phyloP scores from a whole-genome alignment of 179 eudicot genomes.

The Beta macrorhiza region DNA sequence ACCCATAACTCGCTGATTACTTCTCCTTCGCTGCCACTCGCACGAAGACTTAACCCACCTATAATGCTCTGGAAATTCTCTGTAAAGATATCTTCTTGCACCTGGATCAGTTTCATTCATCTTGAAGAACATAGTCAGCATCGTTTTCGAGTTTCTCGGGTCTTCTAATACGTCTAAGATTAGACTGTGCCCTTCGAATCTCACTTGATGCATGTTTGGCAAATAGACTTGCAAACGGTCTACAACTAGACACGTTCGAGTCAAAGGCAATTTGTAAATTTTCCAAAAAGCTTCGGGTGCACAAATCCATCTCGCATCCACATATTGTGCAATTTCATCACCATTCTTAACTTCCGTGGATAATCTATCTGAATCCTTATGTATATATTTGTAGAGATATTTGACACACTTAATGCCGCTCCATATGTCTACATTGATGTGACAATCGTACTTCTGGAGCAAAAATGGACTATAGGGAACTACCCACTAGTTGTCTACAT shows the following conservation, averaged over 20 bases:
- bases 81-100: neutral
- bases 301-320: too few relatives aligned
- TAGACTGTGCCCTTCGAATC: too few relatives aligned
- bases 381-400: neutral
- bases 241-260: too few relatives aligned
- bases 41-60: neutral
- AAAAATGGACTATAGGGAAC: neutral
- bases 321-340: too few relatives aligned
- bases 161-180: too few relatives aligned
- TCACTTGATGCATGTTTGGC: too few relatives aligned
- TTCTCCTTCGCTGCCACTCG: neutral
- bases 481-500: neutral
- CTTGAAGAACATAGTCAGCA: neutral
- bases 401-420: neutral
- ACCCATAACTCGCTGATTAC: too few relatives aligned
- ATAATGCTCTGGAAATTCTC: neutral
- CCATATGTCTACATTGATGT: conserved; percentile 7
- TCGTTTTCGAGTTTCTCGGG: too few relatives aligned
- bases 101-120: neutral
- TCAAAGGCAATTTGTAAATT: too few relatives aligned
- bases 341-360: too few relatives aligned
- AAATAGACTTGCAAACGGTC: too few relatives aligned
- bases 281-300: too few relatives aligned
- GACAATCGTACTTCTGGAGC: neutral
- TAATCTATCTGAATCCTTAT: neutral